Evolutionary conservation across 208 protist genomes (phyloP).

Genomic region (Leishmania tarentolae): DNA sequence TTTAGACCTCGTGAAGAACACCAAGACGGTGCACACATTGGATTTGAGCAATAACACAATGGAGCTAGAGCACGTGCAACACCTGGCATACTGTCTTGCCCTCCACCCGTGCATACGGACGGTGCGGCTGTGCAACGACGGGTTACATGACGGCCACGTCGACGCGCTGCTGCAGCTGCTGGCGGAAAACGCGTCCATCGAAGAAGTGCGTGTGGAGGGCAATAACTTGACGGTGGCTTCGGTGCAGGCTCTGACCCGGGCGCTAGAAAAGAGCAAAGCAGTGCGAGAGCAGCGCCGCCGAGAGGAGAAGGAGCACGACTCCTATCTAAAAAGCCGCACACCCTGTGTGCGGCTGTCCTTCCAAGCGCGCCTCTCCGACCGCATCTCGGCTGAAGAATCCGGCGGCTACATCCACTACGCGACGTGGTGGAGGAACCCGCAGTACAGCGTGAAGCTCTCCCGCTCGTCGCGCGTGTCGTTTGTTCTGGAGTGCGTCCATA

Average conservation of each 20-base stretch:
- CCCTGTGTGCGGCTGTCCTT: constrained; percentile 18
- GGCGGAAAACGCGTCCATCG: constrained; percentile 53
- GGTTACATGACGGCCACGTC: constrained; percentile 63
- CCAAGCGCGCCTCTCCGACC: constrained; percentile 38
- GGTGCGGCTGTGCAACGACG: constrained; percentile 60
- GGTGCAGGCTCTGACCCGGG: constrained; percentile 13
- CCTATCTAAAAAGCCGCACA: constrained; percentile 19
- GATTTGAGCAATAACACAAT: constrained; percentile 80
- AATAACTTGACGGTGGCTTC: constrained; percentile 60
- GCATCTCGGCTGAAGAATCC: constrained; percentile 43
- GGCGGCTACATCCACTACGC: constrained; percentile 81
- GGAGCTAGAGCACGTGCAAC: constrained; percentile 65
- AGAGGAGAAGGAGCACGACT: constrained; percentile 24
- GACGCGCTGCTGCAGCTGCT: constrained; percentile 73
- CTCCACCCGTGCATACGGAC: constrained; percentile 70
- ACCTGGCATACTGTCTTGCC: constrained; percentile 82
- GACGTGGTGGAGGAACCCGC: constrained; percentile 88
- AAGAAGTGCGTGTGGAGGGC: constrained; percentile 39
- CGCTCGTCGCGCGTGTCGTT: constrained; percentile 48
- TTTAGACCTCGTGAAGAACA: constrained; percentile 84
- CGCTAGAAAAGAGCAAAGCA: constrained; percentile 16
- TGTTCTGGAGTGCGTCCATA: constrained; percentile 34
- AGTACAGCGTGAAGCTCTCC: constrained; percentile 70
- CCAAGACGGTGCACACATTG: constrained; percentile 65
- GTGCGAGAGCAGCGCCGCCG: constrained; percentile 12